Evolutionary conservation across 2,329 filamentous ascomycete genomes (phyloP).

Genomic region (Fusarium sp.): DNA sequence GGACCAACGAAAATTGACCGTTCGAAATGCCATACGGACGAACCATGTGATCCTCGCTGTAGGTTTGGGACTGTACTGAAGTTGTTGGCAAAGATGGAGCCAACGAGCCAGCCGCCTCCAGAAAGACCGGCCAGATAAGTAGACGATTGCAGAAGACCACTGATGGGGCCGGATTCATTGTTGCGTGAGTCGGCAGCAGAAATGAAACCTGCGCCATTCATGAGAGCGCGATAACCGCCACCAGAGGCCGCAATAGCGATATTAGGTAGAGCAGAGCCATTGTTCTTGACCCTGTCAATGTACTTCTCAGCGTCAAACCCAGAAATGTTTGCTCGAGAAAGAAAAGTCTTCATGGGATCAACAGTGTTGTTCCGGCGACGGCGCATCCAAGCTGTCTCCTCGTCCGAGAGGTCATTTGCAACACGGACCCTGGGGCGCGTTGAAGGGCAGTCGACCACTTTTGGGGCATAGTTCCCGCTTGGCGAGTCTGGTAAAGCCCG

Average conservation of each 20-base stretch:
- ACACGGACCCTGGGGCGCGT: conserved; percentile 79
- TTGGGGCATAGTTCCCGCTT: conserved; percentile 73
- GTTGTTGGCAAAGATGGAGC: conserved; percentile 86
- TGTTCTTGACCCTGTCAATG: conserved; percentile 61
- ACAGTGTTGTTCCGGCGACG: conserved; percentile 80
- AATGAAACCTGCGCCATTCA: conserved; percentile 85
- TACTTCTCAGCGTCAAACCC: conserved; percentile 82
- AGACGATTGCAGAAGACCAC: conserved; percentile 83
- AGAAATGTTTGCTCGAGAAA: conserved; percentile 79
- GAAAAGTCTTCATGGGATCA: conserved; percentile 78
- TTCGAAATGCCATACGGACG: conserved; percentile 59
- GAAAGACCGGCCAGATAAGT: conserved; percentile 88
- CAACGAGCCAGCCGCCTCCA: conserved; percentile 87
- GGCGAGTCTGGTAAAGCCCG: conserved; percentile 27
- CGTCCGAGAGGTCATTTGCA: conserved; percentile 68
- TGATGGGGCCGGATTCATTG: conserved; percentile 74
- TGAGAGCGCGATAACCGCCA: conserved; percentile 86
- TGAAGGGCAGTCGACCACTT: conserved; percentile 76
- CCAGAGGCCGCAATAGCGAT: conserved; percentile 87
- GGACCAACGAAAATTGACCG: conserved; percentile 60
- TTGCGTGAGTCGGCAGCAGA: conserved; percentile 81
- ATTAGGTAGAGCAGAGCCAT: conserved; percentile 60
- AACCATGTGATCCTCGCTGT: conserved; percentile 53
- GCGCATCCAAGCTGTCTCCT: conserved; percentile 82
- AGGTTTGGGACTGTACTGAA: conserved; percentile 71